A percentile compares a stretch with the other conserved stretches of the same genome.
Evolutionary conservation across 2,329 filamentous ascomycete genomes (phyloP).

Genomic region (Xylaria sp.): DNA sequence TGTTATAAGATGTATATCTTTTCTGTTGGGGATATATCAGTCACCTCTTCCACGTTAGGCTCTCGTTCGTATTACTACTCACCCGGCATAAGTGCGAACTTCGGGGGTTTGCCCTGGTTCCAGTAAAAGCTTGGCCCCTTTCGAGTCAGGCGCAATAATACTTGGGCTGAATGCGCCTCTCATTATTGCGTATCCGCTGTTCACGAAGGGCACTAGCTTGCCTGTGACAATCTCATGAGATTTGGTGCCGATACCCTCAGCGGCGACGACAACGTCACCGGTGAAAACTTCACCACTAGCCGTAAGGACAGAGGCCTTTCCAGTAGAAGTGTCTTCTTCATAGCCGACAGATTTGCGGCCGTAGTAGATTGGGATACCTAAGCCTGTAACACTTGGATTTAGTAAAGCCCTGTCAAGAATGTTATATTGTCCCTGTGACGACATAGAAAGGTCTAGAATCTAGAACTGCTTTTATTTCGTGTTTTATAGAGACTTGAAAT

Average conservation of each 20-base stretch:
- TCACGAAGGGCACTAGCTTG: slow-evolving; percentile 2
- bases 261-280: slow-evolving; percentile 41
- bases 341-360: slow-evolving; percentile 24
- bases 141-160: slow-evolving; percentile 8
- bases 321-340: slow-evolving; percentile 26
- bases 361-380: slow-evolving; percentile 28
- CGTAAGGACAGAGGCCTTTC: slow-evolving; percentile 30
- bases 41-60: not conserved
- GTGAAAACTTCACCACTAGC: slow-evolving; percentile 31
- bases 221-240: slow-evolving; percentile 26
- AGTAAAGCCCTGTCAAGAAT: not conserved
- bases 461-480: no score
- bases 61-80: not conserved
- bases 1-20: slow-evolving; percentile 19
- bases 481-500: no score
- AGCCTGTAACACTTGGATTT: slow-evolving; percentile 1
- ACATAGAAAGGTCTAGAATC: no score
- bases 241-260: slow-evolving; percentile 41
- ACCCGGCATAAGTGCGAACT: slow-evolving; percentile 21
- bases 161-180: slow-evolving; percentile 20
- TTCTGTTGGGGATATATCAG: not conserved
- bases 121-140: slow-evolving; percentile 11
- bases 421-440: no score
- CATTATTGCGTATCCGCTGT: slow-evolving; percentile 13
- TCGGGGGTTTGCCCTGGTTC: slow-evolving; percentile 17